Conservation (phyloP, 176 grass and related monocot genomes). For the Ananas comosus region DNA sequence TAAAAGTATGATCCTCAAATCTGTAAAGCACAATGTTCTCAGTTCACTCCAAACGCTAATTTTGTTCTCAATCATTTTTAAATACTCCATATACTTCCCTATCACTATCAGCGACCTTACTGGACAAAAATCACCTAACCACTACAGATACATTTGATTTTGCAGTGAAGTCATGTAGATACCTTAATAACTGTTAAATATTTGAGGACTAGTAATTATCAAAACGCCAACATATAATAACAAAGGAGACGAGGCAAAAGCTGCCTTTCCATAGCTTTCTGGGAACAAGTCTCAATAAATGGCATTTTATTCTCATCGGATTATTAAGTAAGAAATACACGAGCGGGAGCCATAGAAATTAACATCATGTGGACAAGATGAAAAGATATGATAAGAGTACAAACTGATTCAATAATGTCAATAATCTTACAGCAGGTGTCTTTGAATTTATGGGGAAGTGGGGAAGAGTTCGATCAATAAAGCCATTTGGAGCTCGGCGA, state of each 20-base stretch:
- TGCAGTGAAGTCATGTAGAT: too few species aligned
- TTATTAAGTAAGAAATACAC: too few species aligned
- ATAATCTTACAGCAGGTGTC: constrained; percentile 71
- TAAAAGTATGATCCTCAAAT: background rate
- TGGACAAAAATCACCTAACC: background rate
- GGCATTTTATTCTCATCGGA: too few species aligned
- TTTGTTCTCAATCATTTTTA: background rate
- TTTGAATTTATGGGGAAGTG: constrained; percentile 95
- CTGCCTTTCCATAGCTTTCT: too few species aligned
- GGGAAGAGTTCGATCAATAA: constrained; percentile 90
- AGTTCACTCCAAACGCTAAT: background rate
- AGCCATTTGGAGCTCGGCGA: constrained; percentile 76
- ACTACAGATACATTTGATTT: background rate
- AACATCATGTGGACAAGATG: background rate
- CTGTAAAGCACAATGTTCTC: background rate
- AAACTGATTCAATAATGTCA: constrained; percentile 23
- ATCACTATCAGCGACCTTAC: background rate
- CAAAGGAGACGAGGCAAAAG: too few species aligned
- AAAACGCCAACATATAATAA: too few species aligned
- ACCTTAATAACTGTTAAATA: too few species aligned
- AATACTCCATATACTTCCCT: background rate
- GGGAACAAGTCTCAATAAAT: too few species aligned
- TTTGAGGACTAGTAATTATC: too few species aligned
- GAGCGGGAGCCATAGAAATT: background rate
- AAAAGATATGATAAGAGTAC: constrained; percentile 24